These are phyloP conservation scores for Gnomoniopsis smithogilvyi DNA, from an alignment of 2,329 filamentous ascomycete species.

Conservation along the genomic window DNA sequence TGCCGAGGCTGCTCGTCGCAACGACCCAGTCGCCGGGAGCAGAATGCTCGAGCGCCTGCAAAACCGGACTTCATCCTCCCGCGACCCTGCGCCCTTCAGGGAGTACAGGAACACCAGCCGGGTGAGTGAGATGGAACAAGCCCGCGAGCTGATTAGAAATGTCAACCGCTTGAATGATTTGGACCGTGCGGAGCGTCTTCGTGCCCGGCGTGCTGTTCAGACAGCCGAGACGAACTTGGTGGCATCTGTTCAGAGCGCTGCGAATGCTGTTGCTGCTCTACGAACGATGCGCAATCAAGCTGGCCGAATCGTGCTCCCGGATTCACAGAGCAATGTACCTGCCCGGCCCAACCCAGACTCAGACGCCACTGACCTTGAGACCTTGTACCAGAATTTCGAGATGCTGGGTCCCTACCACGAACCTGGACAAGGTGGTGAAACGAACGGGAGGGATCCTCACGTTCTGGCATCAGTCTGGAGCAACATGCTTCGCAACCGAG, in stretches of 20 bases:
- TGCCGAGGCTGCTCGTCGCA: constrained; percentile 4
- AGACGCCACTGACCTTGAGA: constrained; percentile 12
- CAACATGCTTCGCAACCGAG: constrained; percentile 14
- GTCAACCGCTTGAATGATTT: not conserved
- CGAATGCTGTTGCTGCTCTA: not conserved
- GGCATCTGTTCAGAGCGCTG: not conserved
- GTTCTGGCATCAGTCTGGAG: constrained; percentile 17
- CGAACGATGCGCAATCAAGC: not conserved
- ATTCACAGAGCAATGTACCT: not conserved
- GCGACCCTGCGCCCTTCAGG: not conserved
- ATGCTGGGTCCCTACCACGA: constrained; percentile 3
- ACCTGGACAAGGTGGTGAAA: constrained; percentile 9
- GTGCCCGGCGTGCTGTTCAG: constrained; percentile 2
- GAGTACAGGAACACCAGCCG: constrained; percentile 15
- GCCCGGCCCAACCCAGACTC: not conserved
- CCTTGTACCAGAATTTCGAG: constrained; percentile 12
- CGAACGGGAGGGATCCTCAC: constrained; percentile 6
- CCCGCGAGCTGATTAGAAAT: constrained; percentile 22
- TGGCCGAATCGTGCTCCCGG: not conserved
- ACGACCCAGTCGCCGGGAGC: not conserved
- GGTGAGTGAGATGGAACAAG: constrained; percentile 32
- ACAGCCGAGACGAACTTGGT: constrained; percentile 7
- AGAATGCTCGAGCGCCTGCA: constrained; percentile 16
- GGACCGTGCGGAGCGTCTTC: not conserved
- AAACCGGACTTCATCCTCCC: not conserved